Percentiles rank a stretch among this genome's conserved stretches.
phyloP scores from a whole-genome alignment of 192 early-diverging fungal species.

The Entrophospora sp. region DNA sequence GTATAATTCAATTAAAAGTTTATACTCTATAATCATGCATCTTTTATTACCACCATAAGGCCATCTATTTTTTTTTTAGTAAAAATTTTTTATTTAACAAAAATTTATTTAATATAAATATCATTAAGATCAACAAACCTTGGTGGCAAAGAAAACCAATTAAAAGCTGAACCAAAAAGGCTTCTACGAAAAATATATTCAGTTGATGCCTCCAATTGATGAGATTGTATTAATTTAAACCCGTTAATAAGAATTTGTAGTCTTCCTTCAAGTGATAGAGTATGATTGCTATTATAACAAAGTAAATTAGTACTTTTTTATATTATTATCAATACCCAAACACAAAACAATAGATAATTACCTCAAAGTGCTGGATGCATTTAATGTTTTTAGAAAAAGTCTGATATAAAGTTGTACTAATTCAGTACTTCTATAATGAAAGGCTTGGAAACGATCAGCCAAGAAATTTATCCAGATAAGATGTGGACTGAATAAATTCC shows the following conservation, averaged over 20 bases:
- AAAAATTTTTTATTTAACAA: too few relatives aligned
- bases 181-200: conserved; percentile 56
- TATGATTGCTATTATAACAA: conserved; percentile 62
- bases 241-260: conserved; percentile 71
- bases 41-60: conserved; percentile 68
- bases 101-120: conserved; percentile 27
- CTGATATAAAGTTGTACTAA: conserved; percentile 69
- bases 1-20: conserved; percentile 57
- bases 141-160: conserved; percentile 76
- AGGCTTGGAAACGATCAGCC: conserved; percentile 71
- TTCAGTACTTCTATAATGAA: conserved; percentile 61
- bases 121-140: conserved; percentile 29
- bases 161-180: conserved; percentile 63
- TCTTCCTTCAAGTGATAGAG: conserved; percentile 66
- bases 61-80: conserved; percentile 50
- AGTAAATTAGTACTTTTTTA: too few relatives aligned
- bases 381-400: conserved; percentile 71
- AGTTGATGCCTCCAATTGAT: conserved; percentile 51
- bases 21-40: conserved; percentile 50
- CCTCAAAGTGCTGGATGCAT: conserved; percentile 27
- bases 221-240: conserved; percentile 63
- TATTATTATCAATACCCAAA: too few relatives aligned
- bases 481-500: conserved; percentile 62
- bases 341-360: too few relatives aligned
- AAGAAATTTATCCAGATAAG: conserved; percentile 82